Percentiles rank a stretch among this genome's conserved stretches.
Evolutionary conservation across 306 rosid genomes (phyloP).

Genomic region (Dalbergia oliveri): DNA sequence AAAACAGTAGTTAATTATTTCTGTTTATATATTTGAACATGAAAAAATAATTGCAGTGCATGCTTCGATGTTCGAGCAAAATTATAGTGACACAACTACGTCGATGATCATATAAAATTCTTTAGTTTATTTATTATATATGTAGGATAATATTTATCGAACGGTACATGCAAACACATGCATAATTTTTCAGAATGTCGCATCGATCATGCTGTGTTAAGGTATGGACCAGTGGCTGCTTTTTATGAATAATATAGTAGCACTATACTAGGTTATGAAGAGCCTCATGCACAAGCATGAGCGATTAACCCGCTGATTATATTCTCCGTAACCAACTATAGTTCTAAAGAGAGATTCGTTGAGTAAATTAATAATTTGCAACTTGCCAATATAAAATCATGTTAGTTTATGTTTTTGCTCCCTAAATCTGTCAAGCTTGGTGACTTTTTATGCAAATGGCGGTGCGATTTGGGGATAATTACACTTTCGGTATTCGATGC

Average conservation of each 20-base stretch:
- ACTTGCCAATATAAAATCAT: conserved; percentile 24
- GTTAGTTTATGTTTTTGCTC: background rate
- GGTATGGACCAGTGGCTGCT: conserved; percentile 29
- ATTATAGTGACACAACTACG: conserved; percentile 17
- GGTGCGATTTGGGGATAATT: background rate
- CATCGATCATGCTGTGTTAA: conserved; percentile 43
- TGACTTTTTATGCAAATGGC: conserved; percentile 15
- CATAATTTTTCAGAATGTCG: conserved; percentile 36
- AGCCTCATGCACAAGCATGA: conserved; percentile 22
- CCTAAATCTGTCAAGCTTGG: background rate
- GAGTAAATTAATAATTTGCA: conserved; percentile 8
- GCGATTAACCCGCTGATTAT: background rate
- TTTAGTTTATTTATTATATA: background rate
- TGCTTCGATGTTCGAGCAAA: conserved; percentile 15
- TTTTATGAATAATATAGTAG: background rate
- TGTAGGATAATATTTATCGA: background rate
- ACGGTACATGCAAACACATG: background rate
- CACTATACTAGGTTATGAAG: background rate
- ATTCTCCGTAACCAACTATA: conserved; percentile 25
- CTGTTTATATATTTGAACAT: background rate
- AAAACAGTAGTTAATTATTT: too few species aligned
- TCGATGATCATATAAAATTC: background rate
- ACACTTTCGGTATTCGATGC: background rate
- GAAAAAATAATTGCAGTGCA: background rate
- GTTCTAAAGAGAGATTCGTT: conserved; percentile 16